Evolutionary conservation across 495 filamentous ascomycete genomes (phyloP).

Genomic region (Talaromyces thailandensis): DNA sequence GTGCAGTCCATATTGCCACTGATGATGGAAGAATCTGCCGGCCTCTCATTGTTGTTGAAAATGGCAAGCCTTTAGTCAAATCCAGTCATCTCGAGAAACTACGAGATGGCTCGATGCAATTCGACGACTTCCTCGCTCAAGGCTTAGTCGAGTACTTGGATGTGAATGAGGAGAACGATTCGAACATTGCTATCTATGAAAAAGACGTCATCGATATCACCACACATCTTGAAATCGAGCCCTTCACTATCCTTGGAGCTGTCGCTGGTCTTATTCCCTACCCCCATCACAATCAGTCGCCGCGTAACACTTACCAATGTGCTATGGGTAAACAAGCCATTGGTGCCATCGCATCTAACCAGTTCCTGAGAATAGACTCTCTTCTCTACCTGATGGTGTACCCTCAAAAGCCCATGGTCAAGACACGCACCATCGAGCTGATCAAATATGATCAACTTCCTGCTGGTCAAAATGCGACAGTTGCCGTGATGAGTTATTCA

Average conservation of each 20-base stretch:
- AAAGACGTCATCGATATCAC: slow-evolving; percentile 67
- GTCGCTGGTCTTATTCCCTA: slow-evolving; percentile 96
- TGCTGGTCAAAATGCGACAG: slow-evolving; percentile 91
- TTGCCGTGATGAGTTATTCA: slow-evolving; percentile 98
- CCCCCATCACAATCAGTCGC: slow-evolving; percentile 98
- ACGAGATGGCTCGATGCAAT: slow-evolving; percentile 69
- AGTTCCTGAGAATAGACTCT: slow-evolving; percentile 91
- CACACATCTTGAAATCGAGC: slow-evolving; percentile 95
- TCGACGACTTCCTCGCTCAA: slow-evolving; percentile 84
- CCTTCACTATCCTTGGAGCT: slow-evolving; percentile 94
- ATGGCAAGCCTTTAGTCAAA: slow-evolving; percentile 69
- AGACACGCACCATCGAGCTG: slow-evolving; percentile 90
- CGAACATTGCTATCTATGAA: slow-evolving; percentile 84
- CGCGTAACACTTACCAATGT: slow-evolving; percentile 97
- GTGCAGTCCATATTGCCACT: slow-evolving; percentile 87
- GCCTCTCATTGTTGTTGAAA: slow-evolving; percentile 88
- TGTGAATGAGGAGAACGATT: slow-evolving; percentile 97
- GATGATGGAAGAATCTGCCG: slow-evolving; percentile 95
- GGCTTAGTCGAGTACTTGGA: slow-evolving; percentile 95
- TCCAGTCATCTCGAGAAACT: slow-evolving; percentile 67
- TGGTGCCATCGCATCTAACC: slow-evolving; percentile 93
- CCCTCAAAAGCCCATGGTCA: slow-evolving; percentile 95
- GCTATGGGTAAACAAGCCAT: slow-evolving; percentile 99
- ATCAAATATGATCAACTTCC: slow-evolving; percentile 97
- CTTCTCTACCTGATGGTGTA: slow-evolving; percentile 95